Evolutionary conservation across 208 protist genomes (phyloP), one percentile per base, ranked within the genome.

Genomic region (Tritrichomonas foetus): DNA sequence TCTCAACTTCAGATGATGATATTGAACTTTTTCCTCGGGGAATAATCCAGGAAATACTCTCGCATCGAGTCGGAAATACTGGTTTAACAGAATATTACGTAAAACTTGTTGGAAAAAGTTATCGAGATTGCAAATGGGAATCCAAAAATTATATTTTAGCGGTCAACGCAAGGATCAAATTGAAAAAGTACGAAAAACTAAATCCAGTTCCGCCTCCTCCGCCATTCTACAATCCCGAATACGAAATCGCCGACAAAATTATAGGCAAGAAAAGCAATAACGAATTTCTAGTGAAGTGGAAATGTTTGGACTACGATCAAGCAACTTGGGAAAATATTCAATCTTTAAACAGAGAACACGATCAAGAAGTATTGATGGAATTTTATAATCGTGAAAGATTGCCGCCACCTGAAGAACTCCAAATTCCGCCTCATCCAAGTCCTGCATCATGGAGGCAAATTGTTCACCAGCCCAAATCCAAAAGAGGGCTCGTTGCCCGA

Each of bases 211-310:
- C 20, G 11, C 39, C 41, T 57, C 27, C n/a, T 20, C 47, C 47
- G 33, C 78, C 41, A 55, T 89, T 41, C 27, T 57, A 89, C 57
- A 47, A 89, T 89, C 47, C 78, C 13, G 47, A 89, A 53, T 89
- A 57, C n/a, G 47, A 89, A 89, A 89, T 41, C 33, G 57, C 57
- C 11, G 78, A 89, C 20, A 89, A 57, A 89, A 89, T 89, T 49
- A 11, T 89, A 47, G 3, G 33, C 33, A 69, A 69, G 25, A 14
- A 57, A 53, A 57, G 39, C 20, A 27, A 89, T 89, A 57, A 89
- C 39, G 41, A 89, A 57, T 89, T 41, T n/a, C n/a, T 89, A 20
- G 78, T 89, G 14, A 89, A 61, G 39, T 89, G 78, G 78, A 39
- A 57, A 33, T 39, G 39, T 8, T 36, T 89, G 3, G 47, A 20